Evolutionary conservation across 257 asterid genomes (phyloP), one percentile per base, ranked within the genome.

Genomic region (Nyctanthes arbortristis): DNA sequence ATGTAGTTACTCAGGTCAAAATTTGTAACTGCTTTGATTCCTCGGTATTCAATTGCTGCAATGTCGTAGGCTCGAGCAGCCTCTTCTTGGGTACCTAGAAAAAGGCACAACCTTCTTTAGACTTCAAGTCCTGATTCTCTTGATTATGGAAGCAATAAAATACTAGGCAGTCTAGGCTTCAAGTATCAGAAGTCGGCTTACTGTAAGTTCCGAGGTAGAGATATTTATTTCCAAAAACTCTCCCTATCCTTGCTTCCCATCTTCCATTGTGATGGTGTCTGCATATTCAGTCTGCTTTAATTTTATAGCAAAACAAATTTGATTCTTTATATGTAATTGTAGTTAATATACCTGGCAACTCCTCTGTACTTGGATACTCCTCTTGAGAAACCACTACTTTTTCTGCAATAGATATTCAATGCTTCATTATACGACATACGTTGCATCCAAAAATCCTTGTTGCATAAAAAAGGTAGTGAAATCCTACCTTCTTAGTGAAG

Each of bases 21-120:
- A 77, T 82, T 85, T 35, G 88, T 82, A 31, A 82, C 75, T 0
- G 90, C 88, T 0, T 85, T 82, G 43, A 76, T 78, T 40, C 88
- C 90, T 64, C 88, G 68, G 67, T 80, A 80, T 37, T 82, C 86
- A 35, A 80, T 85, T 4, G 86, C 81, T 55, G 90, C 83, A 31
- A 82, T 82, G 55, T 82, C 88, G 7, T 85, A 82, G 57, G 90
- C 88, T 39, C 73, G 82, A 72, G 90, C 88, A 7, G 83, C 91
- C 35, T 82, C 86, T 75, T 85, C 91, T 80, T 80, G 85, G 22
- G 88, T 82, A 35, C 78, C 90, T 85, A 57, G 29, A 28, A 29
- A 54, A 33, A 29, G 54, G 72, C 7, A 14, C 10, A 13, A 40
- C 14, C 7, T 40, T 40, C 14, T 1, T 14, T 56, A 8, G 49